These are phyloP conservation scores for Emergomyces orientalis DNA, from an alignment of 2,329 filamentous ascomycete genomes.

Conservation along the genomic window DNA sequence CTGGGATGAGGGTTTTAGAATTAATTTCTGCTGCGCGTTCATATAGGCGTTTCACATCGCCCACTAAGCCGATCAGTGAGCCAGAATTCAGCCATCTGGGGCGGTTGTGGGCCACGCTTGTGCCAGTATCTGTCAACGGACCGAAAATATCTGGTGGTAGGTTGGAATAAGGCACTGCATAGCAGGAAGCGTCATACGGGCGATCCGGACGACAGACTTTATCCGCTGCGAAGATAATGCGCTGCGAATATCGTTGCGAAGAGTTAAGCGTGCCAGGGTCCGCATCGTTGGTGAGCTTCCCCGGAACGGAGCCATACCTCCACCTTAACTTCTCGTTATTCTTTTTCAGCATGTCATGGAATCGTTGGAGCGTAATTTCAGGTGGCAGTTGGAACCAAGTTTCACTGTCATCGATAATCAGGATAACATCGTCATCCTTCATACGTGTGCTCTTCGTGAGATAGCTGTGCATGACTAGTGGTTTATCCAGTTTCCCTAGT, in stretches of 20 bases:
- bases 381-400: constrained; percentile 57
- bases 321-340: constrained; percentile 45
- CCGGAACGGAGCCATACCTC: constrained; percentile 39
- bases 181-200: constrained; percentile 42
- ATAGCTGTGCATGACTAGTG: constrained; percentile 41
- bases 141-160: constrained; percentile 44
- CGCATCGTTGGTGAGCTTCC: constrained; percentile 20
- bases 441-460: constrained; percentile 41
- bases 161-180: constrained; percentile 43
- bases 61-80: constrained; percentile 43
- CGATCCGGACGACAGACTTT: constrained; percentile 44
- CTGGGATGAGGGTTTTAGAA: constrained; percentile 23
- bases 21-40: constrained; percentile 34
- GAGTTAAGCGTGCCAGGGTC: constrained; percentile 11
- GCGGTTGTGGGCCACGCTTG: constrained; percentile 30
- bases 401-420: constrained; percentile 56
- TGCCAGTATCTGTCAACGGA: constrained; percentile 33
- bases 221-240: constrained; percentile 47
- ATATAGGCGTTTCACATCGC: constrained; percentile 41
- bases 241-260: constrained; percentile 41
- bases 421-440: constrained; percentile 50
- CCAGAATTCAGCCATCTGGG: constrained; percentile 43
- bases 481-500: constrained; percentile 35
- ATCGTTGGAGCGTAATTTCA: constrained; percentile 53
- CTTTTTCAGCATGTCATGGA: constrained; percentile 46